Evolutionary conservation across 2,329 filamentous ascomycete genomes (phyloP), one percentile per base, ranked within the genome.

Genomic region (Rutstroemia sp.): DNA sequence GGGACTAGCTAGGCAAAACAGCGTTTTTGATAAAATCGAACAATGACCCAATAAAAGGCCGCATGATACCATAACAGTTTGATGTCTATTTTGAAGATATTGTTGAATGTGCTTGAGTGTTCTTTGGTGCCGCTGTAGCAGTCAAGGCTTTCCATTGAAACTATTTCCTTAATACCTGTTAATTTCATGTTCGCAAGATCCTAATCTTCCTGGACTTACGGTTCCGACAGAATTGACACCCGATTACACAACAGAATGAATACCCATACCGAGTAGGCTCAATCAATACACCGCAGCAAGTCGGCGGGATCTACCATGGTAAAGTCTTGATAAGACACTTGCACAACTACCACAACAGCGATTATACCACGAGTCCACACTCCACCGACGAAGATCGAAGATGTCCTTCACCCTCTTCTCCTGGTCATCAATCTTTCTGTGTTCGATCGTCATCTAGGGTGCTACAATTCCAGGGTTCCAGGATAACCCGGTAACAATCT

Each of bases 41-140:
- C 17, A 44, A 38, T 37, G 19, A 56, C 59, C 62, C 67, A 69
- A 68, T 67, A 54, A 62, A 64, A 58, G 65, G 66, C 66, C 64
- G 57, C 60, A 68, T 69, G 67, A 69, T 70, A 69, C 61, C 65
- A 67, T 67, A 66, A 51, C 30, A 27, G 23, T 42, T 27, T 48
- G 52, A 41, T 38, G 30, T 54, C n/a, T 54, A 6, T 27, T 27
- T 27, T 27, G 25, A 27, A 27, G 25, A 27, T 27, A 27, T 7
- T 7, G 39, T 50, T 50, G 16, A 17, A n/a, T 34, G 17, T 8
- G 41, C 50, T 46, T 51, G 17, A 41, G 14, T 39, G 14, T 41
- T 5, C 27, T 38, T 30, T 21, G 21, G 48, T 37, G 39, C n/a
- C 5, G 19, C 38, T 39, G 16, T 19, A 39, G 16, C 5, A 27